phyloP scores from a whole-genome alignment of 2,329 filamentous ascomycete genomes.

The Graphilbum sp. region DNA sequence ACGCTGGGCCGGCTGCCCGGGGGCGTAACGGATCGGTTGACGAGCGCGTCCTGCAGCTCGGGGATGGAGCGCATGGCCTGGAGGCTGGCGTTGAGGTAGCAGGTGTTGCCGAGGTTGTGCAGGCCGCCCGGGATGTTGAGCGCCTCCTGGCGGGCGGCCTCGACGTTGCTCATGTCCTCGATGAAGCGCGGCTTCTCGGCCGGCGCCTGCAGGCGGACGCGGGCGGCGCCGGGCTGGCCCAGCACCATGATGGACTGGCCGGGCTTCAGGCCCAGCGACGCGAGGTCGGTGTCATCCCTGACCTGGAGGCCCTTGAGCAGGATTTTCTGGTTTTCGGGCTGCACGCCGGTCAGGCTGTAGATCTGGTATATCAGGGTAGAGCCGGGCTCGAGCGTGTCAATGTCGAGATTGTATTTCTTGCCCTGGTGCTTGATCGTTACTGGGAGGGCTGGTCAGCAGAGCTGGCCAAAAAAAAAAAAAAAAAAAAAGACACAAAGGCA shows the following conservation, averaged over 20 bases:
- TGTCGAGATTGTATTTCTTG: constrained; percentile 87
- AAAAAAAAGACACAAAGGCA: too few relatives aligned
- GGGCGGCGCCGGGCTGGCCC: constrained; percentile 63
- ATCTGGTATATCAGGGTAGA: constrained; percentile 93
- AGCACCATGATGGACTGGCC: constrained; percentile 92
- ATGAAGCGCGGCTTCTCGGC: constrained; percentile 74
- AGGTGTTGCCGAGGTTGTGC: constrained; percentile 90
- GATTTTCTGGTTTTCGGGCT: constrained; percentile 92
- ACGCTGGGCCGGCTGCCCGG: constrained; percentile 26
- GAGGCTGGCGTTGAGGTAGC: constrained; percentile 95
- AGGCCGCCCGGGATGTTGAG: constrained; percentile 69
- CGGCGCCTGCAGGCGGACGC: constrained; percentile 48
- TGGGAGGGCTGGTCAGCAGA: not conserved
- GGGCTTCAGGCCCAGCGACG: constrained; percentile 68
- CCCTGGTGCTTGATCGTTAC: constrained; percentile 72
- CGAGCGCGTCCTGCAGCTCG: constrained; percentile 69
- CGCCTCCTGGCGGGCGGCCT: constrained; percentile 66
- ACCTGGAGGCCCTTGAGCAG: constrained; percentile 86
- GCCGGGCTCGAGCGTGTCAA: constrained; percentile 70
- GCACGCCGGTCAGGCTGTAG: constrained; percentile 87
- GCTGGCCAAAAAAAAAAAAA: not conserved
- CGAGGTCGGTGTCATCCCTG: constrained; percentile 85
- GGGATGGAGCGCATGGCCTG: constrained; percentile 80
- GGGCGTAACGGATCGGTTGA: constrained; percentile 32
- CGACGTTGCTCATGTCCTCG: constrained; percentile 95